Evolutionary conservation across 768 basidiomycete genomes (phyloP).

Genomic region (Thelephora ganbajun): DNA sequence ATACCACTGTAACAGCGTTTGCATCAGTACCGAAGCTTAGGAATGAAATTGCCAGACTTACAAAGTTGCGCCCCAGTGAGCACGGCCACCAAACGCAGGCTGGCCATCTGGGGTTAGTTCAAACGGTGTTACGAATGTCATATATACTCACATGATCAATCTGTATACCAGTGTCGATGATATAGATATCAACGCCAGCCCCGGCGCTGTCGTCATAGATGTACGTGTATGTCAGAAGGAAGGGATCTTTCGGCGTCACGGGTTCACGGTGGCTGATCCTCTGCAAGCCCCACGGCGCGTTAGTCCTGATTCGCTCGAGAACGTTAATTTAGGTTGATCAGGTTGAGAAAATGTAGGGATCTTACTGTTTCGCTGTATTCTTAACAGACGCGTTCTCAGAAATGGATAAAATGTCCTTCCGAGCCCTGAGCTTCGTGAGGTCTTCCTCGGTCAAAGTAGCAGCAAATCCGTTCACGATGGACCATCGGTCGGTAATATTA

Average conservation of each 20-base stretch:
- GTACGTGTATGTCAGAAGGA: slow-evolving; percentile 7
- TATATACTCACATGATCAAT: slow-evolving; percentile 9
- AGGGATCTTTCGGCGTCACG: slow-evolving; percentile 6
- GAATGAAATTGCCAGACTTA: too few species aligned
- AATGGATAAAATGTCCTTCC: slow-evolving; percentile 11
- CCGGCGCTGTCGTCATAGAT: slow-evolving; percentile 20
- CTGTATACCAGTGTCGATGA: slow-evolving; percentile 22
- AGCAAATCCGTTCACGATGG: slow-evolving; percentile 12
- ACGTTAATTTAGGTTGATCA: not conserved
- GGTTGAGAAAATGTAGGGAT: not conserved
- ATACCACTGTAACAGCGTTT: too few species aligned
- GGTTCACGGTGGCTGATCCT: slow-evolving; percentile 8
- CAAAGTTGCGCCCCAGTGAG: not conserved
- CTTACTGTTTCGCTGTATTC: not conserved
- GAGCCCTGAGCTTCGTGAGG: slow-evolving; percentile 9
- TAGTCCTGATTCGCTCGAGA: slow-evolving; percentile 4
- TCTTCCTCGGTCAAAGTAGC: slow-evolving; percentile 8
- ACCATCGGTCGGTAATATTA: slow-evolving; percentile 7
- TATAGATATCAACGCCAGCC: slow-evolving; percentile 26
- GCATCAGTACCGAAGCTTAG: too few species aligned
- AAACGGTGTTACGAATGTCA: slow-evolving; percentile 13
- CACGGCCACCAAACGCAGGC: not conserved
- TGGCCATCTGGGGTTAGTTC: not conserved
- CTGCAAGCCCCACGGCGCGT: slow-evolving; percentile 13
- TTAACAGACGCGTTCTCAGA: slow-evolving; percentile 10